Conservation (phyloP, 139 green algal species). For the Mychonastes homosphaera region DNA sequence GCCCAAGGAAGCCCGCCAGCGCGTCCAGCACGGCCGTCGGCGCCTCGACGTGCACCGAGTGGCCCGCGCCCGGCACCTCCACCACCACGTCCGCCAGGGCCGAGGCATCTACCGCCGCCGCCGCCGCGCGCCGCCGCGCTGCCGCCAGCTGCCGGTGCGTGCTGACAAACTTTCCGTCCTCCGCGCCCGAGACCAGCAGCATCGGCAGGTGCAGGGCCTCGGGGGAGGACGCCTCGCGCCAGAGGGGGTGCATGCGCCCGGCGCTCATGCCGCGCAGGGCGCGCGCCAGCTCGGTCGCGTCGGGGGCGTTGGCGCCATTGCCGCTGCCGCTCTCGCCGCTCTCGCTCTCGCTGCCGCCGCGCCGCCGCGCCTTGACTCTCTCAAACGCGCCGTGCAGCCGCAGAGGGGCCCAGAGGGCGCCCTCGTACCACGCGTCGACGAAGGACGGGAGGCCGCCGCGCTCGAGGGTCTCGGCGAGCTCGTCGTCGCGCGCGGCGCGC, state of each 20-base stretch:
- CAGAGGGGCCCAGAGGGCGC: conserved; percentile 53
- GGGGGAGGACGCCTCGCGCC: background rate
- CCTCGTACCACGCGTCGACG: conserved; percentile 59
- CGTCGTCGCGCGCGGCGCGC: conserved; percentile 35
- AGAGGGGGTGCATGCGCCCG: conserved; percentile 26
- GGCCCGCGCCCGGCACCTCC: conserved; percentile 32
- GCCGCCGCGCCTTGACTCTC: conserved; percentile 18
- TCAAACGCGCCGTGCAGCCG: conserved; percentile 30
- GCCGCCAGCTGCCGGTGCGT: conserved; percentile 22
- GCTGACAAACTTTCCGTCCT: conserved; percentile 56
- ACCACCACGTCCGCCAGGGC: conserved; percentile 8
- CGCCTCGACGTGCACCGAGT: conserved; percentile 56
- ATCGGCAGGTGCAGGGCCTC: conserved; percentile 28
- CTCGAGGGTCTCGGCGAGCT: conserved; percentile 30
- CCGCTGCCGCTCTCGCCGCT: background rate
- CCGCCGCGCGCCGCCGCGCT: background rate
- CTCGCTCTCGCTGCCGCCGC: background rate
- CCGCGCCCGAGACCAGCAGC: conserved; percentile 41
- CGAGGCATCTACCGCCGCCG: background rate
- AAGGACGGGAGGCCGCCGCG: conserved; percentile 35
- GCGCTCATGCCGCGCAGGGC: conserved; percentile 42
- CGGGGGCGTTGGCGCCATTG: background rate
- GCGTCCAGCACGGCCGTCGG: conserved; percentile 33
- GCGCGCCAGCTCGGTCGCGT: conserved; percentile 14
- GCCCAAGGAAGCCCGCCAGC: conserved; percentile 15